Base-by-base conservation (phyloP, 768 basidiomycete genomes). In the Leucocoprinus sp. region DNA sequence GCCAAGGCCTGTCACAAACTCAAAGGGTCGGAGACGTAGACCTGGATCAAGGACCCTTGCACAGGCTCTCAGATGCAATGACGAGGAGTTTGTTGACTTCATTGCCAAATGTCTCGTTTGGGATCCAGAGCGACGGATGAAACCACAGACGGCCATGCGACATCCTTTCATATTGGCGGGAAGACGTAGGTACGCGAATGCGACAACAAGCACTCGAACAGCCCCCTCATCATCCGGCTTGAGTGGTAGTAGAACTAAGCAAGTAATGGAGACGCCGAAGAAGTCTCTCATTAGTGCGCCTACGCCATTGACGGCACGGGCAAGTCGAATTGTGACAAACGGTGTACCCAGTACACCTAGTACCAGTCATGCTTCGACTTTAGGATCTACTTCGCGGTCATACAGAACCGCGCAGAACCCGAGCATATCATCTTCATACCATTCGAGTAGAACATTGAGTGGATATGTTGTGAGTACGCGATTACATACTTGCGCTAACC, bases 101-200 rank as follows among this genome's bases (percentile, higher is more conserved):
- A 85, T 98, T 52, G 74, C 88, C 1, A 97, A 95, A 61, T 99
- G 96, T 64, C 72, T 99, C n/a, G 75, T 88, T 22, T 99, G 93
- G 93, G 96, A 99, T 66, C 96, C 96, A 7, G 95, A 98, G 56
- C 78, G 89, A 41, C 78, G 96, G 24, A 75, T 99, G 60, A 98
- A 96, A 62, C 95, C 95, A 3, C 86, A 92, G 54, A 76, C 85
- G 8, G 95, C 95, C 0, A 63, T 97, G 68, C 80, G 92, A 18
- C 95, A 97, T 64, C 85, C 88, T 8, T 97, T 92, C 66, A 73
- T 96, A 48, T 70, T 81, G 15, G 75, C 79, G 19, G 78, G 85
- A 39, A 54, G 42, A 22, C 74, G 77, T 38, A 76, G 75, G 43
- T 59, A 68, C 11, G 65, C 64, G 27, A 63, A 72, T 4, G 67